A percentile compares a stretch with the other conserved stretches of the same genome.
Conservation (phyloP, 1,284 basidiomycete species). For the Ceratobasidium sp. region DNA sequence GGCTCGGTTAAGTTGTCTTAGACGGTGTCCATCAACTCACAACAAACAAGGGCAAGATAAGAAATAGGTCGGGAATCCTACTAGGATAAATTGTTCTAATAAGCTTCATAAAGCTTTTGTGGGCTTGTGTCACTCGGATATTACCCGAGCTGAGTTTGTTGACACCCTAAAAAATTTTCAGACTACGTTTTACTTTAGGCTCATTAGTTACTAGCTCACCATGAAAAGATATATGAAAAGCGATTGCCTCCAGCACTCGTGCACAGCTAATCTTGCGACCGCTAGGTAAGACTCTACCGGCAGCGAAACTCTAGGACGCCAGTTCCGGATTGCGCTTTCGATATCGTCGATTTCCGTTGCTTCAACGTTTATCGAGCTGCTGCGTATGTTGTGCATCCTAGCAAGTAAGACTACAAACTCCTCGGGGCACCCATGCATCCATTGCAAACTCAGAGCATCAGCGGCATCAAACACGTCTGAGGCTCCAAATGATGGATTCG, state of each 20-base stretch:
- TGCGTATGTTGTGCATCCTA: conserved; percentile 27
- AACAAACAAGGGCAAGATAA: conserved; percentile 6
- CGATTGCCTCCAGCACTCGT: conserved; percentile 30
- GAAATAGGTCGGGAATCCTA: conserved; percentile 19
- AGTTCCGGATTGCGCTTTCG: conserved; percentile 5
- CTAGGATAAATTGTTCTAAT: conserved; percentile 1
- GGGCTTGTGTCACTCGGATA: background rate
- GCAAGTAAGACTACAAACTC: conserved; percentile 18
- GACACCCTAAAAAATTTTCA: conserved; percentile 3
- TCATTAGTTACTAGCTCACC: background rate
- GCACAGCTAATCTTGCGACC: conserved; percentile 4
- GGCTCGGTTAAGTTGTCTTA: too few species aligned
- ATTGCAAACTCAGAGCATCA: conserved; percentile 16
- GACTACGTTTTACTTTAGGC: background rate
- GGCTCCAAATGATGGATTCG: background rate
- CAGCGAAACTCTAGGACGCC: conserved; percentile 3
- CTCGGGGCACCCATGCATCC: conserved; percentile 20
- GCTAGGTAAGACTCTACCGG: conserved; percentile 14
- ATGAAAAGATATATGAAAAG: conserved; percentile 30
- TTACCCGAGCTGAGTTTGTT: background rate
- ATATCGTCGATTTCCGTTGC: conserved; percentile 10
- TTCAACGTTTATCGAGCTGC: background rate
- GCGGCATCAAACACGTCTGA: background rate
- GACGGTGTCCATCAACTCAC: background rate
- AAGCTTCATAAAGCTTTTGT: conserved; percentile 13